These are phyloP conservation scores for Phytophthora fragariaefolia DNA, from an alignment of 352 stramenopile species.

Conservation along the genomic window DNA sequence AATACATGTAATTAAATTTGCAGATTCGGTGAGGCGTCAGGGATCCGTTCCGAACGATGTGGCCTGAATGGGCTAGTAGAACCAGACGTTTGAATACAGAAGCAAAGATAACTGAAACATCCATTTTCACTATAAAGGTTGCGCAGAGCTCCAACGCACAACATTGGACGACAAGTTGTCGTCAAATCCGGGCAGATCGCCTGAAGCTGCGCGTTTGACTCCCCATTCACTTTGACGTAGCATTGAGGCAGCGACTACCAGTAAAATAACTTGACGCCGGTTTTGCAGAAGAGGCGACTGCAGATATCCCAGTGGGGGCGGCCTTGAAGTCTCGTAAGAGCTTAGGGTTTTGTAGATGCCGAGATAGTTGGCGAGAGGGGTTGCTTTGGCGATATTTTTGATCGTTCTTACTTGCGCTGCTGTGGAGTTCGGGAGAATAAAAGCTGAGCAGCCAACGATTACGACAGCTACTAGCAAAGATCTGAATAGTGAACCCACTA, in stretches of 20 bases:
- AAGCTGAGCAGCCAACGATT: background rate
- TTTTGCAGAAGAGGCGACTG: conserved; percentile 1
- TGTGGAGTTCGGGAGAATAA: background rate
- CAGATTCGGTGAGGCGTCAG: too few relatives aligned
- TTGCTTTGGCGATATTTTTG: background rate
- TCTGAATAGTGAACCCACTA: background rate
- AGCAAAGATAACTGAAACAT: too few relatives aligned
- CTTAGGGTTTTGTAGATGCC: conserved; percentile 9
- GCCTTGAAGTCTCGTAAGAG: conserved; percentile 11
- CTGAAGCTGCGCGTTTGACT: background rate
- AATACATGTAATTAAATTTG: too few relatives aligned
- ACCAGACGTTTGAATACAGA: too few relatives aligned
- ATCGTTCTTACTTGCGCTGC: background rate
- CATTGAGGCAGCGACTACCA: conserved; percentile 2
- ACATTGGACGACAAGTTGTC: background rate
- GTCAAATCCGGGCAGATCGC: conserved; percentile 1
- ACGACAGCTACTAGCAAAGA: background rate
- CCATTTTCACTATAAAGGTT: too few relatives aligned
- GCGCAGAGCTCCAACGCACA: background rate
- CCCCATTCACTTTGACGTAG: conserved; percentile 5
- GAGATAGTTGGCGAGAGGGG: background rate
- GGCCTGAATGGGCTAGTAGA: too few relatives aligned
- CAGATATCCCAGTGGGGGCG: conserved; percentile 3
- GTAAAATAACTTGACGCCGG: background rate
- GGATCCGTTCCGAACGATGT: too few relatives aligned